Base-by-base conservation (phyloP, 148 eudicot species). In the Diospyros lotus region DNA sequence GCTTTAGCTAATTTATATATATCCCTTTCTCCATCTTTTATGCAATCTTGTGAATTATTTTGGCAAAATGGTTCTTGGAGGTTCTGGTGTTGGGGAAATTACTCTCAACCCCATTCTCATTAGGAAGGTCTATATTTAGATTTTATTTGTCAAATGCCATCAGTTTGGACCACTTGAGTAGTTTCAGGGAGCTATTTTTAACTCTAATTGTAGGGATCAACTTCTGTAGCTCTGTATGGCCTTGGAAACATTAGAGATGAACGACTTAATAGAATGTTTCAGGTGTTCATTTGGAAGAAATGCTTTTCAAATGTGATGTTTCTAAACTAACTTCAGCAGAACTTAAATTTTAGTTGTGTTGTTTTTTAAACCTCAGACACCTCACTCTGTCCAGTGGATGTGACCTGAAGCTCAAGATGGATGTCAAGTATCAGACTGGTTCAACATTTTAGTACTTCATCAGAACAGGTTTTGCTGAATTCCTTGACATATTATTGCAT, bases 351-450 rank as follows among this genome's bases (percentile, higher is more conserved):
- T 28, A 28, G 18, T 75, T 52, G 69, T 7, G 28, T 66, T 78
- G 74, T 67, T 55, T 46, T 76, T 63, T 9, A 40, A 28, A 45
- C 5, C 46, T 81, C 28, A 94, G 99, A 95, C 99, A 11, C 99
- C 99, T 17, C 99, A 95, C 84, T 93, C 97, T 48, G 94, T 95
- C 71, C 99, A 95, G 78, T 95, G 99, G 99, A 95, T 95, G 93
- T 86, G 99, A 51, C 99, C 99, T 74, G 99, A 95, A 83, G 85
- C 86, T 80, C 91, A 89, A 79, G 93, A 89, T 75, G 92, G 84
- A 18, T 89, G 88, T 80, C 80, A 93, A 85, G 87, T 89, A 67
- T 87, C 98, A 74, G 99, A 95, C 76, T 95, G 99, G 99, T 95
- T 95, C 82, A 95, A 91, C 82, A 91, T 95, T 75, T 85, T 95